A percentile compares a stretch with the other conserved stretches of the same genome.
Conservation (phyloP, 2,329 filamentous ascomycete genomes). For the Aspergillus transmontanensis region DNA sequence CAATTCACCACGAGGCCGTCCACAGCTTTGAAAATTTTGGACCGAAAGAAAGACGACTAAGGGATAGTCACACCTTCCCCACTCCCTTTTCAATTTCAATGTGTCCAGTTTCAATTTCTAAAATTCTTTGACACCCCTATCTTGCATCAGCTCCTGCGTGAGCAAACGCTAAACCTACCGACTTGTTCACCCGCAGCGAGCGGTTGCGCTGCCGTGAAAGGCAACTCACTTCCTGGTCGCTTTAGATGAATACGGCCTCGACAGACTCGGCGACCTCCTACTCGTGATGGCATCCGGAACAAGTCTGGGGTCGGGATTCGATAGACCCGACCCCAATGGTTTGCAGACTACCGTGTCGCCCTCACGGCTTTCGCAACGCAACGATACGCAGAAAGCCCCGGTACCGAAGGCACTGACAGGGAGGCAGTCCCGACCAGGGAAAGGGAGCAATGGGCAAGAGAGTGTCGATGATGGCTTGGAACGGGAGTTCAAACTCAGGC, state of each 20-base stretch:
- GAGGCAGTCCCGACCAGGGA: conserved; percentile 21
- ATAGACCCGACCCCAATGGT: conserved; percentile 11
- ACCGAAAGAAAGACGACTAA: conserved; percentile 14
- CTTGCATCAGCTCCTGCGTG: not conserved
- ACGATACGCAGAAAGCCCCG: conserved; percentile 15
- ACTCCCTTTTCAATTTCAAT: conserved; percentile 18
- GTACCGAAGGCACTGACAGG: conserved; percentile 14
- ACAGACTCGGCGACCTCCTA: not conserved
- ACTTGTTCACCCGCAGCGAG: conserved; percentile 4
- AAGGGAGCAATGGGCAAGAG: conserved; percentile 30
- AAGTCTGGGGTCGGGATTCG: conserved; percentile 6
- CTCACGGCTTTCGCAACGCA: conserved; percentile 10
- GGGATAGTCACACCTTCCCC: conserved; percentile 4
- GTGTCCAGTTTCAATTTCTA: conserved; percentile 5
- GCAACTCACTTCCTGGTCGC: not conserved
- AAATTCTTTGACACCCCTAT: conserved; percentile 4
- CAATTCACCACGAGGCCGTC: conserved; percentile 14
- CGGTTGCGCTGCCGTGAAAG: not conserved
- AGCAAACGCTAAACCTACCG: not conserved
- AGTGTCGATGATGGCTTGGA: conserved; percentile 34
- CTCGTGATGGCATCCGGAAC: conserved; percentile 17
- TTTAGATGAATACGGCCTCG: conserved; percentile 13
- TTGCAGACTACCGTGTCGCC: conserved; percentile 11
- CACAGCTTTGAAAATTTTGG: conserved; percentile 10
- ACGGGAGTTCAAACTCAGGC: conserved; percentile 41